Evolutionary conservation across 2,329 filamentous ascomycete species (phyloP), one percentile per base, ranked within the genome.

Genomic region (Sporothrix pseudoabietina): DNA sequence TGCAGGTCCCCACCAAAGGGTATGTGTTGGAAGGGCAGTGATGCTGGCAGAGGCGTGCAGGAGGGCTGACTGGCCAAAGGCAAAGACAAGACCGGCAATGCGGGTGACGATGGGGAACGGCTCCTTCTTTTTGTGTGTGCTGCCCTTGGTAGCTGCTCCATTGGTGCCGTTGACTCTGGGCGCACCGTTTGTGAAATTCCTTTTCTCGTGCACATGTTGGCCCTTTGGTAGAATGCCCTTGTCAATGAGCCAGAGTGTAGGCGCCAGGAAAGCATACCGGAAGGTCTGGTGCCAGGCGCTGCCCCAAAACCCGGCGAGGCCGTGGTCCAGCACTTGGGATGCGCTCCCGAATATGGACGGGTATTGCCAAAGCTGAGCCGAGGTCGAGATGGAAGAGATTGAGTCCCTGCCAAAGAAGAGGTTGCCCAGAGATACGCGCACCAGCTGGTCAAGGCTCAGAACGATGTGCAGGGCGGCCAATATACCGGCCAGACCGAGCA

Each of bases 211-310:
- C 3, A 83, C 66, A 73, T 74, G n/a, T 41, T 80, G 77, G 71
- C 81, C 77, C 76, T 79, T 76, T 75, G 75, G 77, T 74, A 89
- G 68, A 76, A 84, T 79, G 22, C 85, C 81, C 55, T 75, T 71
- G 75, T 80, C 76, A 9, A 81, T 79, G 72, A 91, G 77, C 77
- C 83, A 87, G 1, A 80, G 81, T 0, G 86, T 83, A 0, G 91
- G 90, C 4, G 89, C 86, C 54, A 87, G 82, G 78, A 95, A 94
- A 2, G 88, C 89, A 72, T 89, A 87, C 0, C 94, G 91, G 82
- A 97, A 97, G 2, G 91, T 90, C 81, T 98, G 94, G 80, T 98
- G 95, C 95, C 95, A 98, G 86, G 90, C 95, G 30, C 85, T 85
- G 61, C 92, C 90, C 95, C 95, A 98, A 82, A 91, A 92, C 0